phyloP scores from a whole-genome alignment of 192 early-diverging fungal species.

The Linnemannia exigua region DNA sequence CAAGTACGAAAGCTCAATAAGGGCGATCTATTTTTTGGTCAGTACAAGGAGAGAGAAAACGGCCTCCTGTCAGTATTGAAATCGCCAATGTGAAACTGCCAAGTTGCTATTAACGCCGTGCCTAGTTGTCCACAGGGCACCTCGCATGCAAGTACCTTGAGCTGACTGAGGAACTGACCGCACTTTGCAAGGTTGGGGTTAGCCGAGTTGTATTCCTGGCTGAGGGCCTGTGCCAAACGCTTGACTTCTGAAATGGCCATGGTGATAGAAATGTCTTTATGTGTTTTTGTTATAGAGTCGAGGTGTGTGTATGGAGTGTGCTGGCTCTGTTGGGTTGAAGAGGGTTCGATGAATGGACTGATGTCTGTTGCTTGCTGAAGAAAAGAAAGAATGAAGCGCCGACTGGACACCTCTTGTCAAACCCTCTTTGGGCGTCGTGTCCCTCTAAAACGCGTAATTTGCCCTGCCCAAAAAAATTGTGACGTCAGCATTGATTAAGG shows the following conservation, averaged over 20 bases:
- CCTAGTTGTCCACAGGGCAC: background rate
- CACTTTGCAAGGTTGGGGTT: conserved; percentile 80
- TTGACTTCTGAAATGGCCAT: conserved; percentile 58
- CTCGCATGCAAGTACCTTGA: conserved; percentile 70
- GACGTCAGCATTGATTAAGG: conserved; percentile 6
- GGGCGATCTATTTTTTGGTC: conserved; percentile 55
- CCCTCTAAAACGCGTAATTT: background rate
- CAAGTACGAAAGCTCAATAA: conserved; percentile 64
- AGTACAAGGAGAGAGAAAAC: background rate
- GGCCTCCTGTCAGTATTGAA: background rate
- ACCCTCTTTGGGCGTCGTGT: background rate
- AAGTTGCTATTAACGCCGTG: background rate
- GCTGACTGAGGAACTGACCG: conserved; percentile 70
- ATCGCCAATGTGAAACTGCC: background rate
- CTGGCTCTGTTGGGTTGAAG: background rate
- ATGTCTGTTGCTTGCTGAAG: background rate
- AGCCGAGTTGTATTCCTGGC: conserved; percentile 75
- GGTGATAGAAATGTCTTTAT: background rate
- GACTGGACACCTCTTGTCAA: background rate
- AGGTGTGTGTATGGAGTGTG: background rate
- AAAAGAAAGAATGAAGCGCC: background rate
- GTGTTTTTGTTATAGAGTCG: background rate
- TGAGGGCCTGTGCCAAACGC: conserved; percentile 68
- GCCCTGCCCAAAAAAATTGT: background rate
- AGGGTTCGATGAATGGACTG: background rate